These are phyloP conservation scores for Ramalina peruviana DNA, from an alignment of 495 filamentous ascomycete genomes.

Conservation along the genomic window DNA sequence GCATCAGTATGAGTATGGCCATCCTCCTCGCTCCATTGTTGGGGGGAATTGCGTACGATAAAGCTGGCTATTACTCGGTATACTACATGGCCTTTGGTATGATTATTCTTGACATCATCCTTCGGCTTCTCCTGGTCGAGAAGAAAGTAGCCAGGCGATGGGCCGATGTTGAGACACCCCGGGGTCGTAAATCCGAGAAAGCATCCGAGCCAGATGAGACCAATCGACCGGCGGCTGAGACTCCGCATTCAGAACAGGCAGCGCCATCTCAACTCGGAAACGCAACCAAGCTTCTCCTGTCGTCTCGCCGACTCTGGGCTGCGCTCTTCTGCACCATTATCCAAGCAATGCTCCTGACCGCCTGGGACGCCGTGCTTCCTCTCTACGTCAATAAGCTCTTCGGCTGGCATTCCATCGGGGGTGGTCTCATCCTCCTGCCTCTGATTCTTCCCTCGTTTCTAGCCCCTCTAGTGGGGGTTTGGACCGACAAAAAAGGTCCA, in stretches of 20 bases:
- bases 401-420: conserved; percentile 43
- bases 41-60: conserved; percentile 65
- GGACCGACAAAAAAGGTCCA: conserved; percentile 43
- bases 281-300: conserved; percentile 35
- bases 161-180: conserved; percentile 18
- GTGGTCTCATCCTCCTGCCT: conserved; percentile 52
- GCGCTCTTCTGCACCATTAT: conserved; percentile 45
- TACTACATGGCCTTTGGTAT: conserved; percentile 60
- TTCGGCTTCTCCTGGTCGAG: conserved; percentile 61
- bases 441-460: conserved; percentile 44
- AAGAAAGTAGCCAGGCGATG: conserved; percentile 61
- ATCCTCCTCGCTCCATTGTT: conserved; percentile 61
- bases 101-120: conserved; percentile 52
- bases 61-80: conserved; percentile 59
- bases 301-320: conserved; percentile 40
- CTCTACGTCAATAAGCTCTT: conserved; percentile 41
- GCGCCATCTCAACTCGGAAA: not conserved
- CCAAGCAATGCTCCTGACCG: conserved; percentile 42
- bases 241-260: not conserved
- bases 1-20: conserved; percentile 52
- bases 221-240: not conserved
- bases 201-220: not conserved
- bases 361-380: conserved; percentile 41
- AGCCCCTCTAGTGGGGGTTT: conserved; percentile 43
- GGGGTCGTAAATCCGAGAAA: not conserved